Evolutionary conservation across 495 filamentous ascomycete species (phyloP).

Genomic region (Saxispiralis lemnorum): DNA sequence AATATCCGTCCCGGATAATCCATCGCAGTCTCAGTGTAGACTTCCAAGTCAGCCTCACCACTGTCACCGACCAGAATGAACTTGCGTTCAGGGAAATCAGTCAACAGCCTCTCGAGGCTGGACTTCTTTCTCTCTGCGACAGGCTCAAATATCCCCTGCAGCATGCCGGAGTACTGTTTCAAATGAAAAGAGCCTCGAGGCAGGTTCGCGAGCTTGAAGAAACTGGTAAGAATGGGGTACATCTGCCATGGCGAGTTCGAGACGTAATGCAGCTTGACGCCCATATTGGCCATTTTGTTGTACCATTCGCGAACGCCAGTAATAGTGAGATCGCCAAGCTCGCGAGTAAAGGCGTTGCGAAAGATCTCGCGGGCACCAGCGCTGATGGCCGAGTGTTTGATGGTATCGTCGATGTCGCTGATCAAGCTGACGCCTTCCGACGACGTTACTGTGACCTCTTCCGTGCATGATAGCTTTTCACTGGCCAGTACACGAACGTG

Average conservation of each 20-base stretch:
- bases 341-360: constrained; percentile 81
- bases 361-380: constrained; percentile 84
- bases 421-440: constrained; percentile 78
- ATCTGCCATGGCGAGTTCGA: constrained; percentile 95
- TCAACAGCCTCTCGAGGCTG: constrained; percentile 64
- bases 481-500: constrained; percentile 74
- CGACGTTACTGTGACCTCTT: constrained; percentile 58
- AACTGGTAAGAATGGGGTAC: constrained; percentile 69
- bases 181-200: constrained; percentile 81
- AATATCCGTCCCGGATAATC: constrained; percentile 68
- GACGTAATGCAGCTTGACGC: constrained; percentile 79
- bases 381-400: constrained; percentile 84
- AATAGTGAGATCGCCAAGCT: constrained; percentile 61
- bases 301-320: constrained; percentile 88
- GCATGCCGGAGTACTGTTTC: constrained; percentile 87
- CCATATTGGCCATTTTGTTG: constrained; percentile 44
- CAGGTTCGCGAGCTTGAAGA: constrained; percentile 61
- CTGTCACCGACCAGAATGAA: constrained; percentile 91
- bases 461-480: constrained; percentile 63
- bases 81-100: constrained; percentile 74
- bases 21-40: constrained; percentile 83
- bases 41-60: constrained; percentile 89
- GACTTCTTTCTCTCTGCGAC: constrained; percentile 86
- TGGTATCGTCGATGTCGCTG: constrained; percentile 94
- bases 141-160: constrained; percentile 95